Evolutionary conservation across 2,329 filamentous ascomycete genomes (phyloP).

Genomic region (Colletotrichum sp.): DNA sequence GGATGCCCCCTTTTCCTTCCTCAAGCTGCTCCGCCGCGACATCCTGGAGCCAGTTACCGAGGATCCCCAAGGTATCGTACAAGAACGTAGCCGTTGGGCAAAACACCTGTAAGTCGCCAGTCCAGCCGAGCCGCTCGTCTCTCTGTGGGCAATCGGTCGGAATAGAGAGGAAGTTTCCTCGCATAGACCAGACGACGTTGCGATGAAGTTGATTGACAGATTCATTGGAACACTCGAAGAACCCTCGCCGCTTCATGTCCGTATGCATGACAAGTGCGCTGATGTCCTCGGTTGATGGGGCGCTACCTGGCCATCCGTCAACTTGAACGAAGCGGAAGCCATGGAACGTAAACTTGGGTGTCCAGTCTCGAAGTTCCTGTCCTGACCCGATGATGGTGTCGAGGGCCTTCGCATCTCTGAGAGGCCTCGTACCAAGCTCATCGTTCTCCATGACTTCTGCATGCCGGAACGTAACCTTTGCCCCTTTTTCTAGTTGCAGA

Average conservation of each 20-base stretch:
- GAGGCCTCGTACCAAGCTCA: conserved; percentile 1
- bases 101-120: conserved; percentile 12
- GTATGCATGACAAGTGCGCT: conserved; percentile 6
- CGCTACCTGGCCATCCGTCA: conserved; percentile 1
- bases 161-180: conserved; percentile 12
- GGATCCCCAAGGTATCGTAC: conserved; percentile 9
- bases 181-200: conserved; percentile 18
- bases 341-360: conserved; percentile 10
- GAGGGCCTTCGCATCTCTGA: neutral
- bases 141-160: conserved; percentile 15
- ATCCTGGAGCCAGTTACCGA: conserved; percentile 13
- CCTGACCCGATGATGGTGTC: neutral
- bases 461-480: neutral
- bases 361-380: neutral
- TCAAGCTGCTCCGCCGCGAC: conserved; percentile 12
- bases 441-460: conserved; percentile 15
- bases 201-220: conserved; percentile 6
- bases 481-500: conserved; percentile 6
- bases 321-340: conserved; percentile 12
- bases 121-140: conserved; percentile 15
- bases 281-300: neutral
- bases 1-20: conserved; percentile 35
- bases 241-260: conserved; percentile 10
- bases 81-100: conserved; percentile 9
- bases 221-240: conserved; percentile 13